These are phyloP conservation scores for Pseudocercospora crystallina DNA, from an alignment of 2,329 filamentous ascomycete species.

Conservation along the genomic window DNA sequence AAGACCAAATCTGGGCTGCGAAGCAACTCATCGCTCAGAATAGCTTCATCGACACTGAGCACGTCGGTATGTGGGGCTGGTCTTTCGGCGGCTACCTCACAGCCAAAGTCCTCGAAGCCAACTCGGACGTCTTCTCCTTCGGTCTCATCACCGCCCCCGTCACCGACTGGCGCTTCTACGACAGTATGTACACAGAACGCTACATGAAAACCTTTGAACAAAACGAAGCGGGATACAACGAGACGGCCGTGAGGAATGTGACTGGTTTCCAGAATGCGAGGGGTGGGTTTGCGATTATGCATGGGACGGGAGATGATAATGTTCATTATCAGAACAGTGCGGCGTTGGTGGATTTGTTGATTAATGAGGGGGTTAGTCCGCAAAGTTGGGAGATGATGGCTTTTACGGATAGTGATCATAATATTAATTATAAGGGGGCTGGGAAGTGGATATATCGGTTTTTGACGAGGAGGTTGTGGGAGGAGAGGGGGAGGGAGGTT, in stretches of 20 bases:
- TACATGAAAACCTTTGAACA: slow-evolving; percentile 65
- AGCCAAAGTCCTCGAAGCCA: slow-evolving; percentile 63
- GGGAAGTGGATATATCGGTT: slow-evolving; percentile 61
- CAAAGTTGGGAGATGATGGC: slow-evolving; percentile 63
- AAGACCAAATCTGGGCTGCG: slow-evolving; percentile 68
- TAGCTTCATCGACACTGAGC: slow-evolving; percentile 56
- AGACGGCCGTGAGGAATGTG: slow-evolving; percentile 58
- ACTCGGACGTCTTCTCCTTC: slow-evolving; percentile 61
- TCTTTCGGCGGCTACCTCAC: slow-evolving; percentile 67
- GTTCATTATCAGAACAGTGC: slow-evolving; percentile 70
- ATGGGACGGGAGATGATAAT: slow-evolving; percentile 69
- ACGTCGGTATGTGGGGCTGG: slow-evolving; percentile 69
- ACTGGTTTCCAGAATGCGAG: slow-evolving; percentile 62
- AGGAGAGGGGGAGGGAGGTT: slow-evolving; percentile 57
- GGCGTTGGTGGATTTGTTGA: slow-evolving; percentile 61
- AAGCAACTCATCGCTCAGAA: slow-evolving; percentile 53
- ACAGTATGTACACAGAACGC: slow-evolving; percentile 69
- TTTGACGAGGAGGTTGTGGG: slow-evolving; percentile 59
- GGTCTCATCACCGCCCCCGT: slow-evolving; percentile 66
- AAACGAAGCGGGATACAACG: slow-evolving; percentile 62
- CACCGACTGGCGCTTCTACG: slow-evolving; percentile 69
- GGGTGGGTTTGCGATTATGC: slow-evolving; percentile 62
- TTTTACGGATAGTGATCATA: slow-evolving; percentile 66
- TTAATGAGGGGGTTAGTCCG: slow-evolving; percentile 59
- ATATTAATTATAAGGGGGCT: slow-evolving; percentile 59